phyloP scores from a whole-genome alignment of 1,284 basidiomycete species.

The Leccinum subspadiceum region DNA sequence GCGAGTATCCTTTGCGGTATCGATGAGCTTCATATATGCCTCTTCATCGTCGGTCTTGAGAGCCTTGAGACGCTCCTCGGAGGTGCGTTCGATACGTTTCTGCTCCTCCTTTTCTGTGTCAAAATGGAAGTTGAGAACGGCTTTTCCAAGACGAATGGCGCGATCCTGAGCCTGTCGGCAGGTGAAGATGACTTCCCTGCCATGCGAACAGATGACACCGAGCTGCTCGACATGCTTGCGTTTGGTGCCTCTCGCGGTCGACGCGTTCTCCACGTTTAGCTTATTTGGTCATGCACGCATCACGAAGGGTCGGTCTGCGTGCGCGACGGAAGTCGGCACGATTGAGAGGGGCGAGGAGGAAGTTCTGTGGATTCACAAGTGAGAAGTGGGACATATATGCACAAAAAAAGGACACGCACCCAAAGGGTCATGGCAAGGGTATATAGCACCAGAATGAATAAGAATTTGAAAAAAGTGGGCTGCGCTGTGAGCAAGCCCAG shows the following conservation, averaged over 20 bases:
- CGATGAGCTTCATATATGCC: constrained; percentile 98
- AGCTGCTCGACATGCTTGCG: constrained; percentile 97
- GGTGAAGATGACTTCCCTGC: constrained; percentile 67
- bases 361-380: constrained; percentile 59
- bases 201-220: constrained; percentile 84
- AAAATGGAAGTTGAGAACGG: constrained; percentile 84
- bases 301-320: constrained; percentile 86
- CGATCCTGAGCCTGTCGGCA: constrained; percentile 74
- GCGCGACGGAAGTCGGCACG: constrained; percentile 88
- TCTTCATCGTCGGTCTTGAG: constrained; percentile 99
- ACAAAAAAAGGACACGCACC: constrained; percentile 44
- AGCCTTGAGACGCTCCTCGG: constrained; percentile 98
- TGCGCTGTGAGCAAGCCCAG: constrained; percentile 71
- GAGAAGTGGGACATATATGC: background rate
- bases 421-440: constrained; percentile 81
- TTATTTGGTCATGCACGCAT: constrained; percentile 90
- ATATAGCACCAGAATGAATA: constrained; percentile 75
- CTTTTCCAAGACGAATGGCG: constrained; percentile 79
- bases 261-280: constrained; percentile 90
- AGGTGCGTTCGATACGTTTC: constrained; percentile 93
- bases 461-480: constrained; percentile 78
- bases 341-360: constrained; percentile 87
- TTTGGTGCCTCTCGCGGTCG: constrained; percentile 93
- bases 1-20: constrained; percentile 98
- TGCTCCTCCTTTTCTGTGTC: constrained; percentile 98